Percentiles rank a stretch among this genome's conserved stretches.
phyloP scores from a whole-genome alignment of 1,139 yeast genomes.

The Debaryomycetaceae sp. region DNA sequence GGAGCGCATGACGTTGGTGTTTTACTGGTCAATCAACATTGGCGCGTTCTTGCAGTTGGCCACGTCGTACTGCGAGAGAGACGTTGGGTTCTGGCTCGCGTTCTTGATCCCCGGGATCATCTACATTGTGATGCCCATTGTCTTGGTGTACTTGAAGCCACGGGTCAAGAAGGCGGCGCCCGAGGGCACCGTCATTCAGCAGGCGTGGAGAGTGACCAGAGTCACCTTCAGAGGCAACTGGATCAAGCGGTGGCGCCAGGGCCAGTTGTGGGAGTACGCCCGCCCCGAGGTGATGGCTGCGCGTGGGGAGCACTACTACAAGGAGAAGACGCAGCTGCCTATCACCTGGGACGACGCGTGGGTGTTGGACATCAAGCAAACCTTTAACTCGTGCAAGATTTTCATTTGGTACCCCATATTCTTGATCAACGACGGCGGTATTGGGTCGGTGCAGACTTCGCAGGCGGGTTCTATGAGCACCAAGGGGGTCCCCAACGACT shows the following conservation, averaged over 20 bases:
- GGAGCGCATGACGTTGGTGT: conserved; percentile 70
- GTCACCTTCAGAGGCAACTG: conserved; percentile 39
- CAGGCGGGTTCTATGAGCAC: conserved; percentile 66
- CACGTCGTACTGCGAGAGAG: conserved; percentile 66
- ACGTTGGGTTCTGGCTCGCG: conserved; percentile 76
- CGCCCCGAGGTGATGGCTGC: conserved; percentile 45
- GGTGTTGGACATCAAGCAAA: conserved; percentile 57
- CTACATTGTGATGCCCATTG: conserved; percentile 45
- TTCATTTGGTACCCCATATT: conserved; percentile 61
- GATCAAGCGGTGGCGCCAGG: conserved; percentile 29
- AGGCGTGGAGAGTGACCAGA: conserved; percentile 35
- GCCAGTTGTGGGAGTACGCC: conserved; percentile 52
- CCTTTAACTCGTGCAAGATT: conserved; percentile 56
- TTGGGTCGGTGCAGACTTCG: conserved; percentile 58
- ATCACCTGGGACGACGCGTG: conserved; percentile 52
- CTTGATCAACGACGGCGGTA: conserved; percentile 63
- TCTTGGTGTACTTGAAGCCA: conserved; percentile 35
- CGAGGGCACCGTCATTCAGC: conserved; percentile 46
- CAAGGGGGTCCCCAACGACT: conserved; percentile 68
- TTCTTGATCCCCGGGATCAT: conserved; percentile 54
- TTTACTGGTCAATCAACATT: conserved; percentile 76
- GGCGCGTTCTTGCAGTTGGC: conserved; percentile 79
- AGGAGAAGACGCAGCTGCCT: conserved; percentile 23
- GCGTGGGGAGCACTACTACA: conserved; percentile 35
- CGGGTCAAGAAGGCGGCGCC: conserved; percentile 35